Evolutionary conservation across 768 basidiomycete genomes (phyloP).

Genomic region (Russula vinacea): DNA sequence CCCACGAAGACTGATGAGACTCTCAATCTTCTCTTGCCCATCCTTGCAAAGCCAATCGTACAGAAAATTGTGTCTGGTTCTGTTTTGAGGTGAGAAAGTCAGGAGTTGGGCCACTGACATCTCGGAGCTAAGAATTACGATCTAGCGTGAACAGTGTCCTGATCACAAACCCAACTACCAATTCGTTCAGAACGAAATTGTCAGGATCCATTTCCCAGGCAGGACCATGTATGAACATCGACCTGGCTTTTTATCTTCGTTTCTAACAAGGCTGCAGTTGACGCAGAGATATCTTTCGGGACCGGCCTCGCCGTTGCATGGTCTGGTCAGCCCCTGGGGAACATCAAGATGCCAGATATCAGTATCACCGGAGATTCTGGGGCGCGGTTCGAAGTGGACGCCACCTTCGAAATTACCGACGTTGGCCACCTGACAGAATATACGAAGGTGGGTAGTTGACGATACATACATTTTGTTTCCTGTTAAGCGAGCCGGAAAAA

Average conservation of each 20-base stretch:
- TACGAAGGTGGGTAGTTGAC: conserved; percentile 47
- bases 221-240: conserved; percentile 58
- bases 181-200: conserved; percentile 55
- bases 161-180: conserved; percentile 55
- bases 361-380: conserved; percentile 60
- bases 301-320: conserved; percentile 60
- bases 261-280: conserved; percentile 41
- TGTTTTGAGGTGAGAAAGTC: conserved; percentile 45
- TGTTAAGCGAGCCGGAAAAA: conserved; percentile 23
- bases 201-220: conserved; percentile 65
- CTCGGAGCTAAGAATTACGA: conserved; percentile 1
- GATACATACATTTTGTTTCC: too few species aligned
- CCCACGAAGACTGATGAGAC: conserved; percentile 59
- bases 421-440: conserved; percentile 58
- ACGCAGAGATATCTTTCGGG: conserved; percentile 64
- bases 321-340: conserved; percentile 55
- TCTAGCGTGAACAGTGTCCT: conserved; percentile 56
- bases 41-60: conserved; percentile 71
- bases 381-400: conserved; percentile 52
- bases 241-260: not conserved
- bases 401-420: conserved; percentile 57
- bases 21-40: conserved; percentile 60
- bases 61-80: conserved; percentile 64
- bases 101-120: conserved; percentile 3
- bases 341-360: conserved; percentile 58